Evolutionary conservation across 2,329 filamentous ascomycete genomes (phyloP), one percentile per base, ranked within the genome.

Genomic region (Aspergillus sp.): DNA sequence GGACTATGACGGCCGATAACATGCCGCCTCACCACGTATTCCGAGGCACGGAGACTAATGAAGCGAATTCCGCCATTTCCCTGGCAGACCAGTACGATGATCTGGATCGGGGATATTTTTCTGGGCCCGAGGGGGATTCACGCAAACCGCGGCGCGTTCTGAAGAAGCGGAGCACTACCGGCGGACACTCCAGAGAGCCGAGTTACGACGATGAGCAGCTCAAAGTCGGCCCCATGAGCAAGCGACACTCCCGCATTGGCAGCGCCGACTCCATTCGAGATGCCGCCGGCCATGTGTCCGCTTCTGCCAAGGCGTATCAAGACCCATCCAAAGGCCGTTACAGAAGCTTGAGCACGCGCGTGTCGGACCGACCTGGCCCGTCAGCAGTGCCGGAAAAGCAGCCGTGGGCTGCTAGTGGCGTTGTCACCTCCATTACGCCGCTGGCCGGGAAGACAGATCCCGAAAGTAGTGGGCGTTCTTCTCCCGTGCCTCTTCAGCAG

Each of bases 101-200:
- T 39, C 58, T 85, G 11, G 91, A 96, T 49, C 75, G 86, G 22
- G 89, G 88, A 15, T 96, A 96, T 58, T 94, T 95, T 53, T 95
- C 89, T 5, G 86, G 88, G 3, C 82, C 82, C 11, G 89, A 96
- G 50, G 68, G 78, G 8, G 86, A 95, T 42, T 74, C 74, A 26
- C 76, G 81, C 36, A 78, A 75, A 47, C 61, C 55, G 31, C 75
- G 83, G 28, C 93, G 86, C 52, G 69, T 91, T 29, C 66, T 95
- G 43, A 85, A 84, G 58, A 93, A 91, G 63, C 79, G 83, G 22
- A 55, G 57, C 26, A 61, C 60, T 40, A 60, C 42, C 4, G 43
- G 46, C 27, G 52, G 53, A 20, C 75, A 85, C 56, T 78, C 80
- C 24, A 72, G 78, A 29, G 80, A 82, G 45, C 76, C 81, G 8